Percentiles rank a stretch among this genome's conserved stretches.
Conservation (phyloP, 768 basidiomycete genomes). For the Suillus brevipes region DNA sequence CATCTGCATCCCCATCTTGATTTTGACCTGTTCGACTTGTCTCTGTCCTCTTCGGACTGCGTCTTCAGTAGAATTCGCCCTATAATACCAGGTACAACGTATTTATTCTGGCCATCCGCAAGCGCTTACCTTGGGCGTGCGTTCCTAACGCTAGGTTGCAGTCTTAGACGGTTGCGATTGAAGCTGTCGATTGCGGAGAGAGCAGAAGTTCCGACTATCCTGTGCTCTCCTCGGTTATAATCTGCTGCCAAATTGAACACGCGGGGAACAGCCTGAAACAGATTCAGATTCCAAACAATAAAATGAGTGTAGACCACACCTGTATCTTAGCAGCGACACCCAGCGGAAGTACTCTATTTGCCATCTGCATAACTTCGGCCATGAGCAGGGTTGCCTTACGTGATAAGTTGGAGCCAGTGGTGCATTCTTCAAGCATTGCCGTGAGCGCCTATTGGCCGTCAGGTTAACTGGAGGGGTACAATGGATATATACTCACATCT, state of each 20-base stretch:
- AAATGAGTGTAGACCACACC: constrained; percentile 39
- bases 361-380: constrained; percentile 87
- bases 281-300: constrained; percentile 7
- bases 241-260: constrained; percentile 85
- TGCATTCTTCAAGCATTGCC: constrained; percentile 79
- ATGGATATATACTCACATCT: constrained; percentile 56
- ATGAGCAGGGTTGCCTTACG: constrained; percentile 90
- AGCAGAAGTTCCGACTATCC: constrained; percentile 82
- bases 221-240: constrained; percentile 72
- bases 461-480: neutral
- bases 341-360: constrained; percentile 84
- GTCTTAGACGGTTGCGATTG: constrained; percentile 80
- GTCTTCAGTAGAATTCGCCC: constrained; percentile 84
- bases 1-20: constrained; percentile 91
- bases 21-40: constrained; percentile 86
- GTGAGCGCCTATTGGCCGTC: constrained; percentile 65
- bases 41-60: constrained; percentile 83
- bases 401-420: constrained; percentile 68
- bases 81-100: constrained; percentile 22
- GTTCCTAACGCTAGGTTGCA: constrained; percentile 61
- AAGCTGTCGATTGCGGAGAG: constrained; percentile 89
- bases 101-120: neutral
- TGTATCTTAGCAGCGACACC: constrained; percentile 83
- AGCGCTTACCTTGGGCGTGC: constrained; percentile 61
- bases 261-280: constrained; percentile 71